Base-by-base conservation (phyloP, 2,329 filamentous ascomycete species). In the Aureobasidium vineae region DNA sequence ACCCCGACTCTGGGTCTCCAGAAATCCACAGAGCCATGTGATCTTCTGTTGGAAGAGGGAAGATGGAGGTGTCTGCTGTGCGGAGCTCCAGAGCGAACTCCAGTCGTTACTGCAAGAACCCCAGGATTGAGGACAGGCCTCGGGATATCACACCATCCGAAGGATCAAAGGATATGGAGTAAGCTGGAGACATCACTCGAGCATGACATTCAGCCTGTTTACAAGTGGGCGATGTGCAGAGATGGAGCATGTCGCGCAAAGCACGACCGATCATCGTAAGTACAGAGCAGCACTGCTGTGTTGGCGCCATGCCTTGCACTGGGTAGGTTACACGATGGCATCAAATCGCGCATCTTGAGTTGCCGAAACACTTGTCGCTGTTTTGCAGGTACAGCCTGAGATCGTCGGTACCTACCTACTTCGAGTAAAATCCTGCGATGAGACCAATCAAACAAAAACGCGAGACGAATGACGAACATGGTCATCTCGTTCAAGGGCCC, bases 81-180 rank as follows among this genome's bases (percentile, higher is more conserved):
- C 36, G 60, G 60, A 63, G 60, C 60, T 63, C 60, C 47, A 53
- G 23, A 8, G 15, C n/a, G 15, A 36, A 11, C 60, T 63, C 60
- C 47, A 63, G 60, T 23, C 6, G 47, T 26, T 43, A 19, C 31
- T 38, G 33, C 31, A 28, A 23, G 45, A 53, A 41, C 33, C 45
- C 56, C 33, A 10, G 21, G 33, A 11, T 38, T 8, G 5, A 49
- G 38, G 16, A 41, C n/a, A 33, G 45, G 15, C 16, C 16, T 19
- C 21, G 21, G 15, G 41, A 49, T 36, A 38, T 61, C 28, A 61
- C 43, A 15, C 13, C 28, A 13, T 47, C 11, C n/a, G 6, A 47
- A 23, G 56, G 56, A 47, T 16, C 0, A 31, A 38, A 16, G n/a
- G 11, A 23, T 15, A 56, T 19, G 36, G 13, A 28, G 53, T 11